phyloP scores from a whole-genome alignment of 768 basidiomycete genomes.

The Pholiota microspora region DNA sequence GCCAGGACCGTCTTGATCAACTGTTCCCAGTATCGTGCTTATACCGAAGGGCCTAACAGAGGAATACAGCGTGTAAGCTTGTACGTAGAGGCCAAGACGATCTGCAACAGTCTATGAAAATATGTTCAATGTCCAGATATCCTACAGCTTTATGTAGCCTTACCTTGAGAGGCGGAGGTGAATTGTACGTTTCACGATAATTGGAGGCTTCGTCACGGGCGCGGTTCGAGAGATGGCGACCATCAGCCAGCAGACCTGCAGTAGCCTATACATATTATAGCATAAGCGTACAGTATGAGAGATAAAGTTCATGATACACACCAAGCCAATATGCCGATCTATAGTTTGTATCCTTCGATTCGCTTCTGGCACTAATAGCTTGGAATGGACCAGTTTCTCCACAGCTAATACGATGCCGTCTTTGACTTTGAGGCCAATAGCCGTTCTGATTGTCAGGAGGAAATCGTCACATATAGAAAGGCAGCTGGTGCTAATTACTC shows the following conservation, averaged over 20 bases:
- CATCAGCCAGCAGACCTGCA: conserved; percentile 91
- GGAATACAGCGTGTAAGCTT: conserved; percentile 96
- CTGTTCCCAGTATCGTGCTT: conserved; percentile 85
- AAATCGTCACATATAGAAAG: conserved; percentile 6
- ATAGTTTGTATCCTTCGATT: conserved; percentile 93
- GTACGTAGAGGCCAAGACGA: conserved; percentile 85
- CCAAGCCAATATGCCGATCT: conserved; percentile 92
- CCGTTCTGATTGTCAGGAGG: conserved; percentile 59
- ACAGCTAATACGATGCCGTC: conserved; percentile 94
- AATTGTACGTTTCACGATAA: conserved; percentile 70
- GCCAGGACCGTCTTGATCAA: conserved; percentile 87
- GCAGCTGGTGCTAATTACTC: conserved; percentile 19
- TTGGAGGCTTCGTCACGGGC: conserved; percentile 82
- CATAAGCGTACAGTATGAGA: neutral
- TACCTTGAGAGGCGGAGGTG: conserved; percentile 81
- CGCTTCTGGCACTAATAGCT: conserved; percentile 88
- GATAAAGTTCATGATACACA: conserved; percentile 29
- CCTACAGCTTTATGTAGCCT: conserved; percentile 13
- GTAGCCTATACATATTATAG: conserved; percentile 62
- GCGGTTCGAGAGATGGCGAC: conserved; percentile 80
- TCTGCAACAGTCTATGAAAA: conserved; percentile 45
- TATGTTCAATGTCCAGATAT: too few relatives aligned
- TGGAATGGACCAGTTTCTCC: conserved; percentile 97
- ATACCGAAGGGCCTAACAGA: conserved; percentile 97
- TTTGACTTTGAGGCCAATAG: conserved; percentile 93